Conservation (phyloP, 345 rosid genomes). For the Carallia pectinifolia region DNA sequence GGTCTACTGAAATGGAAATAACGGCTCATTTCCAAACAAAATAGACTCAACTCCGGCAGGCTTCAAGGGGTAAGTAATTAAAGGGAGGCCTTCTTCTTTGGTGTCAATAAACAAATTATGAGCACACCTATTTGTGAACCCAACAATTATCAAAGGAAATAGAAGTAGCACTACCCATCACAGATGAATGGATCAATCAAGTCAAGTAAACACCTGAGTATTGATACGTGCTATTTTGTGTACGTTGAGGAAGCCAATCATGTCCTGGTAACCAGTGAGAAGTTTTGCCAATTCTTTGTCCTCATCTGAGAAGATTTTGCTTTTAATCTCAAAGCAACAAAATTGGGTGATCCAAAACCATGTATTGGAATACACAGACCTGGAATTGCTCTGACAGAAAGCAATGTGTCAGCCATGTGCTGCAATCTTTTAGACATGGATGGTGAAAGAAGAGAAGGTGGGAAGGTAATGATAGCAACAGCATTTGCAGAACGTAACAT, state of each 20-base stretch:
- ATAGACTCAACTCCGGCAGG: no score
- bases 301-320: constrained; percentile 45
- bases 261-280: constrained; percentile 87
- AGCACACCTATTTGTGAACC: neutral
- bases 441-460: constrained; percentile 66
- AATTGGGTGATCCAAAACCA: neutral
- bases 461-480: constrained; percentile 74
- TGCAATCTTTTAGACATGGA: constrained; percentile 74
- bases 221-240: constrained; percentile 81
- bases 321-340: constrained; percentile 10
- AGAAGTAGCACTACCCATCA: neutral
- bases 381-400: constrained; percentile 83
- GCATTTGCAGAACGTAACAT: constrained; percentile 74
- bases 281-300: constrained; percentile 80
- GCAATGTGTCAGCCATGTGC: constrained; percentile 81
- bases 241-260: constrained; percentile 79
- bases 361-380: constrained; percentile 34
- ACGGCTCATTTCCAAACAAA: no score
- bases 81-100: no score
- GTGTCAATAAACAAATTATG: no score
- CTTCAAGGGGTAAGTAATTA: no score
- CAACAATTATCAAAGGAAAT: neutral
- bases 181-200: neutral
- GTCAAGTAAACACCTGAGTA: constrained; percentile 54
- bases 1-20: no score